Evolutionary conservation across 2,329 filamentous ascomycete species (phyloP), one percentile per base, ranked within the genome.

Genomic region (Ambrosiella cleistominuta): DNA sequence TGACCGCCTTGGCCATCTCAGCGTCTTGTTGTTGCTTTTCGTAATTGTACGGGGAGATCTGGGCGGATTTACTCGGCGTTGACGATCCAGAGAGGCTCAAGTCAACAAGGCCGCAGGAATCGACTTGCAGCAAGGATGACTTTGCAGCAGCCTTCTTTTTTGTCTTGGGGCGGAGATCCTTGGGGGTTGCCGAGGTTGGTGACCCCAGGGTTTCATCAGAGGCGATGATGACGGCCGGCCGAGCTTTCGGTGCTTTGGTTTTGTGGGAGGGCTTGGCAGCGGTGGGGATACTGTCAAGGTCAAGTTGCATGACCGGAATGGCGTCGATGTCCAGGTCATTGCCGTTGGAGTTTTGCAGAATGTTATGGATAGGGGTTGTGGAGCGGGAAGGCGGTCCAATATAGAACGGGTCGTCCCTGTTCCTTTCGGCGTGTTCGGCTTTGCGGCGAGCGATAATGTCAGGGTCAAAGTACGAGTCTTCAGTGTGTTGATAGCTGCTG

Each of bases 351-450:
- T 76, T 81, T 60, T 81, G 77, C 2, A 86, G 73, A 59, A 93
- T 88, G 63, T 81, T 86, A 65, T 91, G 86, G 54, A 93, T 82
- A 0, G 87, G 87, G 0, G 86, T 91, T 0, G 85, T 84, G 5
- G 78, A 78, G 39, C 81, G 80, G 0, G 72, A 70, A n/a, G 55
- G 36, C 3, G 57, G 13, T 40, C 71, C 73, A 65, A 98, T 97
- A 66, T 98, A 98, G 68, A 95, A 98, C 0, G 93, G 93, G 65
- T 98, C 93, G 66, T 97, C 91, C 64, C 80, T 86, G 68, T 95
- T 88, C 59, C 88, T 80, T 66, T 95, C 89, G 59, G 78, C 72
- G 9, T 90, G 79, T 66, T 95, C 88, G 3, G 83, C 81, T 64
- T 83, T 86, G 62, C 86, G 79, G 62, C 82, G 77, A 3, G 86